Evolutionary conservation across 1,139 yeast genomes (phyloP), one percentile per base, ranked within the genome.

Genomic region (Meyerozyma elateridarum): DNA sequence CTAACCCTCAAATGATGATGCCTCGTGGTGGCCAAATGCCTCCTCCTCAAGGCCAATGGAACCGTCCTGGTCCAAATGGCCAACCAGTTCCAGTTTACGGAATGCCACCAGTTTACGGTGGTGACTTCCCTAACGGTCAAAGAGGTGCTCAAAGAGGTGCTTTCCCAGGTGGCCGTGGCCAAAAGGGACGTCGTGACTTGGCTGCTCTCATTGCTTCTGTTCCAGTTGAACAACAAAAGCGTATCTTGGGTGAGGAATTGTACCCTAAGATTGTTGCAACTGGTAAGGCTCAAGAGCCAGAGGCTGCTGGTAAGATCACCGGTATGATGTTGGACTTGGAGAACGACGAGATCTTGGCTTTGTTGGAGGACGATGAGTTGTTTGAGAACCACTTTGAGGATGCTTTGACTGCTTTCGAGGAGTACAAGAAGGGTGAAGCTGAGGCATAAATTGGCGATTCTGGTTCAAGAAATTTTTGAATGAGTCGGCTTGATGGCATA

Each of bases 241-340:
- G 93, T 75, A 77, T 88, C 59, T 77, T 93, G 61, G 98, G 99
- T 66, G 97, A 91, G 76, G 95, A 88, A 61, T 76, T 93, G 59
- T 93, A 89, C 76, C 93, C 95, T 59, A 87, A 82, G 79, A 84
- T 93, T 56, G 81, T 83, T 48, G 79, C 89, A 50, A 85, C 91
- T 57, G 94, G 94, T 58, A 81, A 84, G 62, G 80, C 79, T 44
- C 75, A 73, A 52, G 95, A 85, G 58, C 85, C 85, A 42, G 96
- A 87, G 66, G 89, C 95, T 58, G 96, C 97, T 49, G 96, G 96
- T 70, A 91, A 89, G 76, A 88, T 91, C 61, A 91, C 99, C 49
- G 98, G 97, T 72, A 91, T 91, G 98, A 80, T 91, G 74, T 79
- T 91, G 60, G 96, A 89, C 61, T 81, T 91, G 79, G 94, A 88